phyloP scores from a whole-genome alignment of 495 filamentous ascomycete species.

The Hypoxylon intermedium region DNA sequence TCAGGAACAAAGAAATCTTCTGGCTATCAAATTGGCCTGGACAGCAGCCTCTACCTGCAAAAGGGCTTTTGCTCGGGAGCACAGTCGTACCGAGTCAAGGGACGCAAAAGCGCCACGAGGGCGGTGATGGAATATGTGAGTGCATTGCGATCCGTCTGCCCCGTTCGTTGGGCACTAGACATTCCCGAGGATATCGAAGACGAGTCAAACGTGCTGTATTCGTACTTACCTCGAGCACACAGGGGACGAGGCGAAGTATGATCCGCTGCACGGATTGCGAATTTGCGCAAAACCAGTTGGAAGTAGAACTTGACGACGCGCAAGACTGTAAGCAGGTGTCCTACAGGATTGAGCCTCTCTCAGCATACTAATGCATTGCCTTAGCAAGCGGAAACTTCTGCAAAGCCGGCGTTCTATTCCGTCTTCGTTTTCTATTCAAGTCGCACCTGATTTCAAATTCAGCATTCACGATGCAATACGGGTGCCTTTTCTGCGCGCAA shows the following conservation, averaged over 20 bases:
- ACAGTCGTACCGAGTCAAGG: slow-evolving; percentile 26
- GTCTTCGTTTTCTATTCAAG: slow-evolving; percentile 49
- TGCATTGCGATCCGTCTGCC: not conserved
- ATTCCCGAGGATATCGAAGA: not conserved
- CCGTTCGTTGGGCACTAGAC: not conserved
- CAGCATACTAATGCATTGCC: not conserved
- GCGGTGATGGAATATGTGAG: slow-evolving; percentile 37
- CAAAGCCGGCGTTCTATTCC: slow-evolving; percentile 40
- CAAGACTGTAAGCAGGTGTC: slow-evolving; percentile 36
- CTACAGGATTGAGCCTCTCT: not conserved
- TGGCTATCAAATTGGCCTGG: slow-evolving; percentile 34
- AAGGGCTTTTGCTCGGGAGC: slow-evolving; percentile 33
- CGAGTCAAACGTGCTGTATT: not conserved
- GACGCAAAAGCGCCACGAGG: slow-evolving; percentile 26
- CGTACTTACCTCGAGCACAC: slow-evolving; percentile 6
- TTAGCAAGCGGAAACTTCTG: slow-evolving; percentile 38
- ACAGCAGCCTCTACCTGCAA: slow-evolving; percentile 32
- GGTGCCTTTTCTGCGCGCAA: slow-evolving; percentile 48
- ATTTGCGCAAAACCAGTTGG: slow-evolving; percentile 44
- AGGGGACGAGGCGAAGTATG: slow-evolving; percentile 35
- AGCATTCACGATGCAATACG: slow-evolving; percentile 39
- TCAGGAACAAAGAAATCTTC: slow-evolving; percentile 7
- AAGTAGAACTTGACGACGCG: slow-evolving; percentile 41
- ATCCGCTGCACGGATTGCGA: slow-evolving; percentile 44
- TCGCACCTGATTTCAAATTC: slow-evolving; percentile 42